phyloP scores from a whole-genome alignment of 2,329 filamentous ascomycete species.

The Metarhizium album region DNA sequence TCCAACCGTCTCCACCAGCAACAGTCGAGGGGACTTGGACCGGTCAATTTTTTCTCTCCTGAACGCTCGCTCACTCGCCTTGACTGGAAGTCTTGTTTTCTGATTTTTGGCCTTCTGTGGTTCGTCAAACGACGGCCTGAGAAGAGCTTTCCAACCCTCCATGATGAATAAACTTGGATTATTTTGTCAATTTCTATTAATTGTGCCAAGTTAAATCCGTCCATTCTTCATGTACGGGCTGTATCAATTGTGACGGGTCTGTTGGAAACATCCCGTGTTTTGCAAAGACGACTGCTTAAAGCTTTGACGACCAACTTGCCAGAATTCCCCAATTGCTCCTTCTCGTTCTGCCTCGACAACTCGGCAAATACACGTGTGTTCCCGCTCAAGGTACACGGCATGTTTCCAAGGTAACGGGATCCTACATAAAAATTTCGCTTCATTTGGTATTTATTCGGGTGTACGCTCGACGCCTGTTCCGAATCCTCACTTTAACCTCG shows the following conservation, averaged over 20 bases:
- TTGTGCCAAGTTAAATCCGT: neutral
- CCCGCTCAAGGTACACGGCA: neutral
- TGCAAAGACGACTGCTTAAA: neutral
- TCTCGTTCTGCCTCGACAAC: neutral
- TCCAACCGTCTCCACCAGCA: neutral
- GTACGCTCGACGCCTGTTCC: constrained; percentile 54
- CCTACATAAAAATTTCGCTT: constrained; percentile 5
- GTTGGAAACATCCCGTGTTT: neutral
- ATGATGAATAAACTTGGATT: neutral
- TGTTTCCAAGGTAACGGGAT: constrained; percentile 4
- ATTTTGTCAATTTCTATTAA: neutral
- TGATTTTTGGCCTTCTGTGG: neutral
- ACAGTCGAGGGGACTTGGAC: neutral
- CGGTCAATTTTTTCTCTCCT: constrained; percentile 1
- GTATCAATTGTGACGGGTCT: neutral
- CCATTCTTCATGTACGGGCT: neutral
- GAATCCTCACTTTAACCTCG: constrained; percentile 62
- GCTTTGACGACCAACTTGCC: neutral
- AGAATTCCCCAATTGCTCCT: neutral
- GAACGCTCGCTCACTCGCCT: neutral
- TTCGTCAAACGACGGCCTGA: neutral
- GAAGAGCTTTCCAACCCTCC: neutral
- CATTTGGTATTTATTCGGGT: constrained; percentile 30
- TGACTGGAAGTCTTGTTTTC: neutral
- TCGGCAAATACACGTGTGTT: neutral